These are phyloP conservation scores for Aspergillus fumigatus DNA, from an alignment of 2,329 filamentous ascomycete genomes.

Conservation along the genomic window DNA sequence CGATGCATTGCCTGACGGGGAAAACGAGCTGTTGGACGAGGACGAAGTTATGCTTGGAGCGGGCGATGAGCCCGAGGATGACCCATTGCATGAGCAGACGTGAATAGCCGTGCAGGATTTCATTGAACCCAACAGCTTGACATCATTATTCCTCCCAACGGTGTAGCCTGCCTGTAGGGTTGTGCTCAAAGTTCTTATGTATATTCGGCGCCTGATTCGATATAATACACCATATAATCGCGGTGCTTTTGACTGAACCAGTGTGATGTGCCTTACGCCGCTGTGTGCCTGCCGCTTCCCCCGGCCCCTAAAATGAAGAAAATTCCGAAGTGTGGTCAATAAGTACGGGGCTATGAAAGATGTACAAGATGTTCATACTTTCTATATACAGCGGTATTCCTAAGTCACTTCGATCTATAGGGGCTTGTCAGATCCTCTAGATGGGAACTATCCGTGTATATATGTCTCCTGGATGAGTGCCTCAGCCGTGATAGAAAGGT, in stretches of 20 bases:
- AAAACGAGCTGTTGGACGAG: conserved; percentile 28
- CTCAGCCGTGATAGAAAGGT: background rate
- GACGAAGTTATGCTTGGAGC: conserved; percentile 32
- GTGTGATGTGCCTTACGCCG: background rate
- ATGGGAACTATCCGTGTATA: background rate
- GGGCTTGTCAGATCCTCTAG: background rate
- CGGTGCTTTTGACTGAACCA: background rate
- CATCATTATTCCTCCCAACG: background rate
- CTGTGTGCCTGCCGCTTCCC: background rate
- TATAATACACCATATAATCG: background rate
- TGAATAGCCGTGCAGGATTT: background rate
- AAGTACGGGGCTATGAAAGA: background rate
- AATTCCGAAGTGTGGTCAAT: background rate
- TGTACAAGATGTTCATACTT: background rate
- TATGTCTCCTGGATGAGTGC: background rate
- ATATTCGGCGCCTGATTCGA: background rate
- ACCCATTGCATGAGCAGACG: conserved; percentile 30
- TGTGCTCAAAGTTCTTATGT: background rate
- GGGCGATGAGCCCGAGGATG: conserved; percentile 32
- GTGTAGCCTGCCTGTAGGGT: background rate
- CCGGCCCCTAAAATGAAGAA: too few relatives aligned
- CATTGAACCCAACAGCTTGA: background rate
- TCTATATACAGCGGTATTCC: background rate
- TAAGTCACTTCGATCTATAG: background rate
- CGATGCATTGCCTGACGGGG: conserved; percentile 27